Percentiles rank a stretch among this genome's conserved stretches.
Evolutionary conservation across 2,329 filamentous ascomycete species (phyloP).

Genomic region (Fusarium sublunatum): DNA sequence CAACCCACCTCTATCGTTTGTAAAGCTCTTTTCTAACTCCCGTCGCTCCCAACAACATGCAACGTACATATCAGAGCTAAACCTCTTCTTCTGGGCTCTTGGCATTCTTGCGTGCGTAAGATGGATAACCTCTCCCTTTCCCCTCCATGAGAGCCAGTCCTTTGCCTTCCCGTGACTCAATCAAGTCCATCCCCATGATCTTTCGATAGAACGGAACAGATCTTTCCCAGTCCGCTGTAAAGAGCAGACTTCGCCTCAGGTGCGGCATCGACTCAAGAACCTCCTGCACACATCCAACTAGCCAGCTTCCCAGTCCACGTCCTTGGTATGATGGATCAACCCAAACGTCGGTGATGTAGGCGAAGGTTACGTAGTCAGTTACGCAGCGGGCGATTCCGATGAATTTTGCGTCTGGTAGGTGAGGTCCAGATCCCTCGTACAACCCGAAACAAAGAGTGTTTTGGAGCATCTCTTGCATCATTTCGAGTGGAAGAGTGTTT

Average conservation of each 20-base stretch:
- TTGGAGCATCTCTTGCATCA: constrained; percentile 59
- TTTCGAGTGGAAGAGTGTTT: constrained; percentile 56
- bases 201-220: constrained; percentile 51
- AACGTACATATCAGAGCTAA: no score
- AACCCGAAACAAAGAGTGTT: constrained; percentile 68
- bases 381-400: constrained; percentile 60
- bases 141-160: constrained; percentile 46
- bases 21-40: no score
- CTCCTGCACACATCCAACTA: constrained; percentile 68
- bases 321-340: constrained; percentile 65
- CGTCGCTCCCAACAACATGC: no score
- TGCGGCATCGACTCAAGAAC: constrained; percentile 62
- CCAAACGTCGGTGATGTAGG: constrained; percentile 73
- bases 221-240: constrained; percentile 54
- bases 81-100: no score
- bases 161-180: constrained; percentile 37
- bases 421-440: constrained; percentile 49
- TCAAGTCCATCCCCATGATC: constrained; percentile 48
- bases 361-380: constrained; percentile 73
- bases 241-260: constrained; percentile 65
- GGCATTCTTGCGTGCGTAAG: not conserved
- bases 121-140: constrained; percentile 41
- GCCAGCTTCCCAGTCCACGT: constrained; percentile 69
- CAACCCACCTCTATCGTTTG: no score
- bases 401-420: constrained; percentile 5